A percentile compares a stretch with the other conserved stretches of the same genome.
Conservation (phyloP, 2,329 filamentous ascomycete genomes). For the Verticillium isaacii region DNA sequence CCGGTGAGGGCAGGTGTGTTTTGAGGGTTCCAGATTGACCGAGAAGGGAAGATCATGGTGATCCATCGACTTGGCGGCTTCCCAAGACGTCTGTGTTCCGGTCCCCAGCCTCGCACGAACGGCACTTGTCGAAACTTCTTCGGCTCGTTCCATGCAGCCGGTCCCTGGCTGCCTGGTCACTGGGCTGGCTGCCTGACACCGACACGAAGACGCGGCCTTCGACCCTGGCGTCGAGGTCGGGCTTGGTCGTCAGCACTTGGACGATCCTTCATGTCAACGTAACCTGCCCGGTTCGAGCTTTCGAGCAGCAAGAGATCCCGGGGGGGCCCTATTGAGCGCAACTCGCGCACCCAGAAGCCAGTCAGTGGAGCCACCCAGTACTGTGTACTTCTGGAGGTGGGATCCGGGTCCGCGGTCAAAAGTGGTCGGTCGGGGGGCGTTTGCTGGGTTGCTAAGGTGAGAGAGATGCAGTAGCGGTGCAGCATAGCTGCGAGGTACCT, state of each 20-base stretch:
- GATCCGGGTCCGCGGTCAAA: neutral
- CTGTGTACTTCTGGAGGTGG: neutral
- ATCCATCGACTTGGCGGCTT: neutral
- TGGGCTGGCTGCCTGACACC: neutral
- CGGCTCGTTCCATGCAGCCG: neutral
- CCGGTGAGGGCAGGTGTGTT: neutral
- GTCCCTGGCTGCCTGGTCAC: neutral
- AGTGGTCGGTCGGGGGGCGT: neutral
- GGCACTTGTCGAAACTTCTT: neutral
- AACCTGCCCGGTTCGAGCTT: neutral
- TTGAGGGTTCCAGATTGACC: neutral
- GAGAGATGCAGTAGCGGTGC: conserved; percentile 1
- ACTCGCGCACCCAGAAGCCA: neutral
- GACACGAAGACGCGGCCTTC: neutral
- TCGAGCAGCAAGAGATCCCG: neutral
- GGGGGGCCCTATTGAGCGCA: neutral
- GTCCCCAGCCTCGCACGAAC: neutral
- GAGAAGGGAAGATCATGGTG: neutral
- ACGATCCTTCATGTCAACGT: neutral
- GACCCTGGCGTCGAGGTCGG: neutral
- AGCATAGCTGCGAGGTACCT: neutral
- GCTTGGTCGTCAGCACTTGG: neutral
- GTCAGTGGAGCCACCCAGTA: neutral
- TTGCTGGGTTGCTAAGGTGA: neutral
- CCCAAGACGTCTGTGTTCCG: neutral